Base-by-base conservation (phyloP, 2,329 filamentous ascomycete species). In the Cadophora gregata region DNA sequence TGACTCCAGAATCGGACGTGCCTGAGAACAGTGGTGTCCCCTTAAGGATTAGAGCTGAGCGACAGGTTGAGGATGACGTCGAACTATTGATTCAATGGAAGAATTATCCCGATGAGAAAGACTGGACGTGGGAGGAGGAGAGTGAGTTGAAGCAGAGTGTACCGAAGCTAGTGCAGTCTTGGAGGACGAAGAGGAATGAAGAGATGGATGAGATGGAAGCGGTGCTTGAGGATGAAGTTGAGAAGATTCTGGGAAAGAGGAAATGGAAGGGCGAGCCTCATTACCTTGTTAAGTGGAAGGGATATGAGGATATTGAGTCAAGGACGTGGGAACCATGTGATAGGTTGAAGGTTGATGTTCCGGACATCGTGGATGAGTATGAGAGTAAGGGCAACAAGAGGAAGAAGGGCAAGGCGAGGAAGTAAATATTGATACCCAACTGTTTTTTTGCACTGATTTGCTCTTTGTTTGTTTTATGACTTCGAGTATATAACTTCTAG, bases 321-420 rank as follows among this genome's bases (percentile, higher is more conserved):
- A 65, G 69, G 33, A 73, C 71, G 16, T 73, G 71, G 71, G 71
- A 73, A 31, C 67, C 67, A 3, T 65, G 66, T 60, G 66, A 66
- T 1, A 67, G 59, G 19, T 59, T 73, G n/a, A 33, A 33, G 3
- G 59, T 64, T n/a, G 62, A 58, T 59, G 53, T 64, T 14, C 55
- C 62, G 6, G 42, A 59, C 7, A 64, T 64, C 8, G 62, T 64
- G 16, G 51, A 47, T 10, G 62, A 19, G 6, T 64, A 58, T 24
- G 53, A 63, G 53, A 51, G 38, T 16, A 58, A 64, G 53, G 25
- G 25, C 9, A 55, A 27, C 4, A 56, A 33, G 53, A 59, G 25
- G 14, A 56, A 33, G 53, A 59, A 33, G n/a, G 9, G 24, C 12
- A 65, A 47, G 55, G 21, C 29, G n/a, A 67, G 25, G 56, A 61